Base-by-base conservation (phyloP, 164 flowering plant species). In the Santalum album region DNA sequence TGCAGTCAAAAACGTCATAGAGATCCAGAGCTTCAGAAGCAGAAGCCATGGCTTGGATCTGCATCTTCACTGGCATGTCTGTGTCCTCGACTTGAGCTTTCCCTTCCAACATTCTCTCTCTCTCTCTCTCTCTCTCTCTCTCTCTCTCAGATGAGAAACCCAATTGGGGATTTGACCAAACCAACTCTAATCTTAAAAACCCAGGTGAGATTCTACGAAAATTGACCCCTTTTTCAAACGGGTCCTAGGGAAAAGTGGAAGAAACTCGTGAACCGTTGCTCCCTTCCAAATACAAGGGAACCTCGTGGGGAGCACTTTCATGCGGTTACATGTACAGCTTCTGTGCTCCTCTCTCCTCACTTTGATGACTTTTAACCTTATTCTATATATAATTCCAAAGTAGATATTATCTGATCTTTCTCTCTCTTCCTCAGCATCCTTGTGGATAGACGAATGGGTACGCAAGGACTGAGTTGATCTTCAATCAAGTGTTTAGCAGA, bases 1-100 rank as follows among this genome's bases (percentile, higher is more conserved):
- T 83, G 78, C 71, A 84, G 51, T 90, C 97, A 17, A 75, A 18
- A 48, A 87, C 90, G 55, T 90, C 97, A 62, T 74, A 84, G 25
- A 81, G 68, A 80, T 87, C 97, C 55, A 90, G 71, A 56, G 97
- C 95, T 62, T 81, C 73, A 63, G 90, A 80, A 55, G 97, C 95
- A 63, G 61, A 70, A 45, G 78, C 70, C 85, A 80, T 81, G 61
- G 97, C 97, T 53, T 78, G 88, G 47, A 76, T 68, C 80, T 87
- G 95, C 97, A 90, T 90, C 83, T 80, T 87, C 71, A 62, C 25
- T 20, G 90, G 92, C 97, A 90, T 90, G 72, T 90, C 97, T 55
- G 95, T 73, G 52, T 87, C 97, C 60, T 81, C 78, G 18, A 90
- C 53, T 69, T 84, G 47, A 29, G 87, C 97, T 65, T 83, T 90